Evolutionary conservation across 2,329 filamentous ascomycete genomes (phyloP).

Genomic region (Stemphylium lycopersici): DNA sequence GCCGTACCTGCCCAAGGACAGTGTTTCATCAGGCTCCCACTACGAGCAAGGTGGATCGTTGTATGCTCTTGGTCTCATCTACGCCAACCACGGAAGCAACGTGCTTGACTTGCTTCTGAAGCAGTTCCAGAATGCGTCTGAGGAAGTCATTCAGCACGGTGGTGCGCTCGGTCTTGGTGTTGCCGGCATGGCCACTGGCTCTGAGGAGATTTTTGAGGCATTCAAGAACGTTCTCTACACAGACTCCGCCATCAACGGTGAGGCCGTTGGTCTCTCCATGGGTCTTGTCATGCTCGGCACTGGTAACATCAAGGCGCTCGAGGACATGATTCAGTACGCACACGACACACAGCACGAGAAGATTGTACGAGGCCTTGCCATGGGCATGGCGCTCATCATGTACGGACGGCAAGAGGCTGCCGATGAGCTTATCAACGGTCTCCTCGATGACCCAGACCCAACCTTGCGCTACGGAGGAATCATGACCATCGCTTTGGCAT

Average conservation of each 20-base stretch:
- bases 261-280: constrained; percentile 95
- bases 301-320: constrained; percentile 89
- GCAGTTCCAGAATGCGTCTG: constrained; percentile 76
- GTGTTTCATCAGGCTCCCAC: constrained; percentile 77
- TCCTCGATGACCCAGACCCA: constrained; percentile 91
- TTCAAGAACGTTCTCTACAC: constrained; percentile 87
- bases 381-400: constrained; percentile 99
- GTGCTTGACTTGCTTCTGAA: constrained; percentile 80
- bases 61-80: constrained; percentile 94
- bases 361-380: constrained; percentile 91
- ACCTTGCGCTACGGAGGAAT: constrained; percentile 96
- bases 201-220: constrained; percentile 87
- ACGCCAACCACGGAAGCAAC: constrained; percentile 94
- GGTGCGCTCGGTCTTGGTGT: constrained; percentile 94
- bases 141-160: constrained; percentile 96
- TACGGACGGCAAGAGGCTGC: constrained; percentile 93
- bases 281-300: constrained; percentile 98
- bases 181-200: constrained; percentile 95
- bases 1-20: constrained; percentile 85
- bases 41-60: constrained; percentile 96
- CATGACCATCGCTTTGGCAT: constrained; percentile 96
- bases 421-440: constrained; percentile 90
- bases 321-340: constrained; percentile 97
- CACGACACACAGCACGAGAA: constrained; percentile 99
- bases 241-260: constrained; percentile 94